Conservation (phyloP, 352 stramenopile genomes). For the Blastocystis sp. region DNA sequence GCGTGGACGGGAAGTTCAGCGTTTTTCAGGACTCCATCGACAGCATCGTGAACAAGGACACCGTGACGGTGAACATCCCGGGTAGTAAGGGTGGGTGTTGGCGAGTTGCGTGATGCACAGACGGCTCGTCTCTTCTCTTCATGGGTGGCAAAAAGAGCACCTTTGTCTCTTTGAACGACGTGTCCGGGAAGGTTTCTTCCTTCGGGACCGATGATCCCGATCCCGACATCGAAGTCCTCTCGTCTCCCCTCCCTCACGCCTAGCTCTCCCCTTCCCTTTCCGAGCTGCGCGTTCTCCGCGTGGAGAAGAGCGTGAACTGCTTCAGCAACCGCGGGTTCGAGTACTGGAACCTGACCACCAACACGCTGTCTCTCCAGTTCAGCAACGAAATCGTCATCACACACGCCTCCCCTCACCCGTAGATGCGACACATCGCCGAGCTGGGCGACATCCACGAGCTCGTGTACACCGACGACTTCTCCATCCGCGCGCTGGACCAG, state of each 20-base stretch:
- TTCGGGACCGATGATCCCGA: neutral
- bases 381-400: slow-evolving; percentile 4
- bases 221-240: neutral
- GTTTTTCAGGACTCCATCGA: slow-evolving; percentile 60
- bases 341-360: slow-evolving; percentile 50
- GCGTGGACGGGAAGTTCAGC: slow-evolving; percentile 52
- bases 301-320: slow-evolving; percentile 46
- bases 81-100: neutral
- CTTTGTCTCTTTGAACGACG: slow-evolving; percentile 17
- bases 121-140: slow-evolving; percentile 19
- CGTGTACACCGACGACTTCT: slow-evolving; percentile 28
- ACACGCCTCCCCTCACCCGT: neutral
- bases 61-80: slow-evolving; percentile 6
- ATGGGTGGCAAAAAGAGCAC: slow-evolving; percentile 54
- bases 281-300: slow-evolving; percentile 30
- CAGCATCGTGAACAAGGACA: slow-evolving; percentile 49
- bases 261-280: slow-evolving; percentile 6
- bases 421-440: slow-evolving; percentile 34
- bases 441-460: neutral
- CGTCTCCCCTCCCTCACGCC: neutral
- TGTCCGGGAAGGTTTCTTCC: slow-evolving; percentile 7
- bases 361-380: slow-evolving; percentile 38
- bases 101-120: neutral
- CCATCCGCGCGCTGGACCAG: slow-evolving; percentile 10
- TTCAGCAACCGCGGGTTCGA: slow-evolving; percentile 42